Conservation (phyloP, 495 filamentous ascomycete genomes). For the Penicillium pancosmium region DNA sequence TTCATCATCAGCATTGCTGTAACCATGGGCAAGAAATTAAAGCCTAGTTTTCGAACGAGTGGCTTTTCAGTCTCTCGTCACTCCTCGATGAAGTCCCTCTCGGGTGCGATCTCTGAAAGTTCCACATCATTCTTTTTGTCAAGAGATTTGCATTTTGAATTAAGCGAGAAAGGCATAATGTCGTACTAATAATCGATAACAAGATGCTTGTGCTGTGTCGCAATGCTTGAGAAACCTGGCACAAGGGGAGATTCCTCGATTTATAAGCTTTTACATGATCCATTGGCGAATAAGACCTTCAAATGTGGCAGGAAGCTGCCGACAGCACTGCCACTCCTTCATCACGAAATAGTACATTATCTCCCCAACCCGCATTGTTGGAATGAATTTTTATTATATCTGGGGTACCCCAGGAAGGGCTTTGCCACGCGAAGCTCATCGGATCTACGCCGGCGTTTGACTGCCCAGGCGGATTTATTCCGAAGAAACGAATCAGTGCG, state of each 20-base stretch:
- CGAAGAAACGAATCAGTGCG: not conserved
- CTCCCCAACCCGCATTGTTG: not conserved
- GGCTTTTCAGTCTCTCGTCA: not conserved
- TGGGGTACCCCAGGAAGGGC: not conserved
- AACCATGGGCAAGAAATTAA: not conserved
- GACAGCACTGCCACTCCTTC: not conserved
- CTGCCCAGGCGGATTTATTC: not conserved
- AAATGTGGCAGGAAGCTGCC: not conserved
- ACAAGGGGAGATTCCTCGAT: not conserved
- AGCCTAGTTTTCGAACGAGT: not conserved
- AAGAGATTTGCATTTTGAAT: not conserved
- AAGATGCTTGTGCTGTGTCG: not conserved
- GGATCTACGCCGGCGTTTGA: not conserved
- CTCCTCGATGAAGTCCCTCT: not conserved
- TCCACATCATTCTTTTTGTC: not conserved
- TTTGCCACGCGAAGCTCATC: conserved; percentile 1
- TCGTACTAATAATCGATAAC: not conserved
- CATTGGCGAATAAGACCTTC: not conserved
- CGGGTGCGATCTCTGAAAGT: not conserved
- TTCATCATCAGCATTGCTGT: conserved; percentile 2
- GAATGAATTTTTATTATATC: not conserved
- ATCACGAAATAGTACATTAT: not conserved
- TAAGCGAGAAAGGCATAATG: not conserved
- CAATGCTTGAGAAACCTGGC: not conserved
- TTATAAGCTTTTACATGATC: not conserved